Evolutionary conservation across 192 early-diverging fungal genomes (phyloP).

Genomic region (Physocladia obscura): DNA sequence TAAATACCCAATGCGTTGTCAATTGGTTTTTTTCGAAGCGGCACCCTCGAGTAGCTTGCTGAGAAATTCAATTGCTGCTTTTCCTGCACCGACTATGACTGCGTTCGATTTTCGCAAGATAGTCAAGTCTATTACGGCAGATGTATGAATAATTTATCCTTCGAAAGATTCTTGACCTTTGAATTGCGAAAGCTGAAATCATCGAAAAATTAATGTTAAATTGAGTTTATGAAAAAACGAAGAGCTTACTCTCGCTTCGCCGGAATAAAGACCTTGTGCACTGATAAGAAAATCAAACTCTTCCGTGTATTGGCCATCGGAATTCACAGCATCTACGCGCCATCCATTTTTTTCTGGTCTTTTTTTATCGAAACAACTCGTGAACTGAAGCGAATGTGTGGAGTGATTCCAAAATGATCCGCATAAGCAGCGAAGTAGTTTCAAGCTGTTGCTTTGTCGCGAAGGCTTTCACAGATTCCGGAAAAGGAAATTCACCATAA

Average conservation of each 20-base stretch:
- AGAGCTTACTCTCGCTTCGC: not conserved
- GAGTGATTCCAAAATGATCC: not conserved
- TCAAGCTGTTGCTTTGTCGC: constrained; percentile 4
- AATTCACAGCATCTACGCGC: not conserved
- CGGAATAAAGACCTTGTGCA: constrained; percentile 7
- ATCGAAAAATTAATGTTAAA: not conserved
- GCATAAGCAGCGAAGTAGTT: constrained; percentile 8
- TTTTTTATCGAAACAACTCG: not conserved
- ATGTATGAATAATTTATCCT: not conserved
- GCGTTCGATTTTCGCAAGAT: not conserved
- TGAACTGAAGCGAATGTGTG: not conserved
- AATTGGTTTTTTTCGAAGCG: too few relatives aligned
- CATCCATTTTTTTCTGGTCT: not conserved
- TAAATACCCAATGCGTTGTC: too few relatives aligned
- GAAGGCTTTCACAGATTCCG: not conserved
- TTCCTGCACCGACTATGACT: not conserved
- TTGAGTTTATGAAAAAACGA: not conserved
- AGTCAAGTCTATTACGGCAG: not conserved
- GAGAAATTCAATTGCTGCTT: too few relatives aligned
- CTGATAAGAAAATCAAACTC: constrained; percentile 17
- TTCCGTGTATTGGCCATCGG: not conserved
- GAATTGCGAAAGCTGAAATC: not conserved
- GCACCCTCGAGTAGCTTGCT: too few relatives aligned
- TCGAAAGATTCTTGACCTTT: not conserved
- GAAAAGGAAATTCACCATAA: constrained; percentile 16